phyloP scores from a whole-genome alignment of 2,329 filamentous ascomycete genomes.

The Xylaria multiplex region DNA sequence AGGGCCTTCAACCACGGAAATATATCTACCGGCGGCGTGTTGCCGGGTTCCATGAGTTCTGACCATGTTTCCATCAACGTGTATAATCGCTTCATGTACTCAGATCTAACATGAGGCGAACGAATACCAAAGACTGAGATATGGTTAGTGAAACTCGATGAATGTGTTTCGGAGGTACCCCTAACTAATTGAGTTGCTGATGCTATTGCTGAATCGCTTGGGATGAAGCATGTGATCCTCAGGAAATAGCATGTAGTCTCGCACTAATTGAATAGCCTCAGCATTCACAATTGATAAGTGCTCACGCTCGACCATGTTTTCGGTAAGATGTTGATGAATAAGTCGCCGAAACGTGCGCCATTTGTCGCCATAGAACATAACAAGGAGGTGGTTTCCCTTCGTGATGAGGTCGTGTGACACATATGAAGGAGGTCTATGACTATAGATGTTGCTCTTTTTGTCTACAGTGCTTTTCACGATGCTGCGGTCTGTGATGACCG shows the following conservation, averaged over 20 bases:
- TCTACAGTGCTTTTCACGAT: conserved; percentile 48
- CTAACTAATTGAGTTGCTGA: conserved; percentile 54
- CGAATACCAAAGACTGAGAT: conserved; percentile 50
- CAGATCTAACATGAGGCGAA: conserved; percentile 34
- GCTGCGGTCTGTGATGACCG: conserved; percentile 41
- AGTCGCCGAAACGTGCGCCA: conserved; percentile 60
- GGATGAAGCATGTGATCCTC: conserved; percentile 59
- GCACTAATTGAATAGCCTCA: conserved; percentile 59
- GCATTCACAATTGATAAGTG: conserved; percentile 57
- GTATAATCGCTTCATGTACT: conserved; percentile 29
- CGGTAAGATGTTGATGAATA: conserved; percentile 57
- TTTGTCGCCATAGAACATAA: conserved; percentile 57
- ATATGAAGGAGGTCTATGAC: conserved; percentile 54
- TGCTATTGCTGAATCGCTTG: conserved; percentile 60
- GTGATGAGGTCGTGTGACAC: conserved; percentile 56
- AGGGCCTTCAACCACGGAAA: conserved; percentile 57
- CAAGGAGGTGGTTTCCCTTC: conserved; percentile 54
- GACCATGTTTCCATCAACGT: conserved; percentile 49
- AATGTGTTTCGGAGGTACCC: background rate
- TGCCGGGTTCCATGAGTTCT: conserved; percentile 57
- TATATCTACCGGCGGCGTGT: conserved; percentile 60
- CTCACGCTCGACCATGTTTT: conserved; percentile 53
- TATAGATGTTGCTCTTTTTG: conserved; percentile 57
- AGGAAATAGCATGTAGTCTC: conserved; percentile 55
- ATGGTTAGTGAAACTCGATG: too few species aligned